These are phyloP conservation scores for Termitomyces sp. DNA, from an alignment of 768 basidiomycete species.

Conservation along the genomic window DNA sequence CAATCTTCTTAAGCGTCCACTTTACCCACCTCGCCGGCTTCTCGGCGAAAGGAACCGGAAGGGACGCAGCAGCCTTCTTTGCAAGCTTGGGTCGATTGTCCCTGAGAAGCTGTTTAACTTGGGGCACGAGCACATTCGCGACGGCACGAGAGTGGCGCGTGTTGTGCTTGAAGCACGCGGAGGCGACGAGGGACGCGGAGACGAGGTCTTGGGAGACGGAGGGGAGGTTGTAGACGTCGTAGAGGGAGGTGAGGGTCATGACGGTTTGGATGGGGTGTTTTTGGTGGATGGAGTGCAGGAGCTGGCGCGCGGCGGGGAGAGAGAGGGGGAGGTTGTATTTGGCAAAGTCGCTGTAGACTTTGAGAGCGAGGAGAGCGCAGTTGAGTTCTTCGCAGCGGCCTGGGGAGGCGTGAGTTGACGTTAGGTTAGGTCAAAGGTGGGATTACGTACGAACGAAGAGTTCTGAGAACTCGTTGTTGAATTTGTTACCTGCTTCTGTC, in stretches of 20 bases:
- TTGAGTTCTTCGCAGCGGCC: slow-evolving; percentile 60
- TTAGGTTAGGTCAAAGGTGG: background rate
- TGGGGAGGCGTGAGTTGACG: slow-evolving; percentile 19
- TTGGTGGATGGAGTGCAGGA: slow-evolving; percentile 53
- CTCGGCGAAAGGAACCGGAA: slow-evolving; percentile 5
- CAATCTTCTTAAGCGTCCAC: slow-evolving; percentile 27
- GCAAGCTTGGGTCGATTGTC: slow-evolving; percentile 3
- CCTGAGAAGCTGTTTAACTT: slow-evolving; percentile 31
- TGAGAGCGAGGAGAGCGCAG: slow-evolving; percentile 53
- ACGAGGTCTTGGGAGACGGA: slow-evolving; percentile 52
- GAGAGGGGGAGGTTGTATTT: slow-evolving; percentile 58
- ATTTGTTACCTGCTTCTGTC: slow-evolving; percentile 39
- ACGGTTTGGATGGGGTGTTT: slow-evolving; percentile 43
- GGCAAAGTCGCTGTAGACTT: slow-evolving; percentile 58
- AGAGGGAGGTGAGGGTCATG: slow-evolving; percentile 51
- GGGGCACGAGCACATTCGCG: slow-evolving; percentile 38
- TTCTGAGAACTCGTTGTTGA: slow-evolving; percentile 38
- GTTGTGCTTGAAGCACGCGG: slow-evolving; percentile 49
- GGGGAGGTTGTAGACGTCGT: slow-evolving; percentile 49
- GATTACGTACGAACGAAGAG: slow-evolving; percentile 51
- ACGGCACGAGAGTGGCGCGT: slow-evolving; percentile 35
- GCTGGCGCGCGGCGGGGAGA: slow-evolving; percentile 46
- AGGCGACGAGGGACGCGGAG: slow-evolving; percentile 52
- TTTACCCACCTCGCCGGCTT: slow-evolving; percentile 24
- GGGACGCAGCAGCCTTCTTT: background rate